Conservation (phyloP, 2,329 filamentous ascomycete genomes). For the Penicillium sp. region DNA sequence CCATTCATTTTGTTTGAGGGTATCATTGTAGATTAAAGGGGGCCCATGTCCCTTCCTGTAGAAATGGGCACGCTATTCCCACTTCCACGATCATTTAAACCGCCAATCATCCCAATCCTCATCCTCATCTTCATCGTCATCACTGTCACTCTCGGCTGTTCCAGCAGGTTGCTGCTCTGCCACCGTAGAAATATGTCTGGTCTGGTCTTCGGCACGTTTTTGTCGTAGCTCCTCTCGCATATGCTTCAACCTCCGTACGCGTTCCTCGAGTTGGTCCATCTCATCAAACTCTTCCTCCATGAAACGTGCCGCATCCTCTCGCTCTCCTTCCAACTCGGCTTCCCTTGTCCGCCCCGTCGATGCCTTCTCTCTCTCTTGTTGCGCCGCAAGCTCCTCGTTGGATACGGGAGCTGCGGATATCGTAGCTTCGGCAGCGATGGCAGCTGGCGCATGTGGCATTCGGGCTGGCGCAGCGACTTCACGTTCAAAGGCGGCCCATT, state of each 20-base stretch:
- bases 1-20: constrained; percentile 25
- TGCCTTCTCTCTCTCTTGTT: constrained; percentile 47
- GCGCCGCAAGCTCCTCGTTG: constrained; percentile 57
- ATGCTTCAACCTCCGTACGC: constrained; percentile 64
- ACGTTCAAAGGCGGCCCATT: constrained; percentile 83
- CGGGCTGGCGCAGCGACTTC: constrained; percentile 59
- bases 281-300: constrained; percentile 75
- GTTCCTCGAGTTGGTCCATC: constrained; percentile 72
- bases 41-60: constrained; percentile 21
- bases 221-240: constrained; percentile 63
- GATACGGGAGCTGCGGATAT: constrained; percentile 67
- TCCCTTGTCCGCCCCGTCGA: constrained; percentile 44
- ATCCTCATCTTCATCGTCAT: constrained; percentile 53
- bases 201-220: constrained; percentile 27
- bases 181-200: constrained; percentile 26
- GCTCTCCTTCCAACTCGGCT: constrained; percentile 60
- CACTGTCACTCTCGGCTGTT: constrained; percentile 44
- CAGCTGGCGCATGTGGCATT: constrained; percentile 28
- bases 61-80: constrained; percentile 20
- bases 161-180: constrained; percentile 20
- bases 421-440: constrained; percentile 47
- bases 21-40: constrained; percentile 35
- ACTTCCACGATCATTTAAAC: constrained; percentile 28
- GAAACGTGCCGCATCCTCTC: constrained; percentile 68
- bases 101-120: constrained; percentile 46